A percentile compares a stretch with the other conserved stretches of the same genome.
Conservation (phyloP, 1,139 yeast genomes). For the Komagataea norvegica region DNA sequence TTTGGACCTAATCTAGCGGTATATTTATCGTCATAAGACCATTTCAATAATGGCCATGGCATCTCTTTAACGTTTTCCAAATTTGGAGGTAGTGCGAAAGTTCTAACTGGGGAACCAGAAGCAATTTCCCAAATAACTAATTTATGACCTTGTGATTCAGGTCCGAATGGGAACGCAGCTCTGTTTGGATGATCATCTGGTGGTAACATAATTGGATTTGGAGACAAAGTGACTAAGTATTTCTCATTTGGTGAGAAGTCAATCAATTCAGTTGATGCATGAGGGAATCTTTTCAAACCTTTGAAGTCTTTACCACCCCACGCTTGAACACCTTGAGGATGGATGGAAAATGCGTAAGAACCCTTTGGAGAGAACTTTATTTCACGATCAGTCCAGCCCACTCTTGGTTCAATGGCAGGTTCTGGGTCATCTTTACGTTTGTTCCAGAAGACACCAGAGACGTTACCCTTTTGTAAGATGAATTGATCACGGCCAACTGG, state of each 20-base stretch:
- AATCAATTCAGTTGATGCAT: slow-evolving; percentile 83
- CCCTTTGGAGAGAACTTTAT: slow-evolving; percentile 95
- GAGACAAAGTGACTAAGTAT: slow-evolving; percentile 86
- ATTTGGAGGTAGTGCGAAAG: slow-evolving; percentile 85
- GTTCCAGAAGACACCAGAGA: slow-evolving; percentile 86
- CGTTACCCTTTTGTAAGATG: slow-evolving; percentile 72
- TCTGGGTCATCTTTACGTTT: slow-evolving; percentile 73
- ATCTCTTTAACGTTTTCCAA: slow-evolving; percentile 65
- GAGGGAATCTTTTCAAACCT: slow-evolving; percentile 74
- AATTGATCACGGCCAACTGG: slow-evolving; percentile 88
- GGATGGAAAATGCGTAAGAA: slow-evolving; percentile 79
- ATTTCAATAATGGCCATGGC: slow-evolving; percentile 96
- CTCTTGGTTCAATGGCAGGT: slow-evolving; percentile 71
- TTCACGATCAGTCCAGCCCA: slow-evolving; percentile 80
- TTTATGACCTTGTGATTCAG: slow-evolving; percentile 89
- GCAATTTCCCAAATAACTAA: slow-evolving; percentile 90
- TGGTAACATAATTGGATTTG: slow-evolving; percentile 72
- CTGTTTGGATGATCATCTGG: slow-evolving; percentile 60
- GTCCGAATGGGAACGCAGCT: slow-evolving; percentile 73
- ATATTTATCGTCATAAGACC: slow-evolving; percentile 92
- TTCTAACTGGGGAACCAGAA: slow-evolving; percentile 79
- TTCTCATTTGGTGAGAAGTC: slow-evolving; percentile 93
- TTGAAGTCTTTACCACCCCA: slow-evolving; percentile 91
- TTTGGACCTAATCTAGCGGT: slow-evolving; percentile 96
- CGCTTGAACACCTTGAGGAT: slow-evolving; percentile 91